A percentile compares a stretch with the other conserved stretches of the same genome.
Evolutionary conservation across 2,329 filamentous ascomycete species (phyloP).

Genomic region (Dactylellina drechsleri): DNA sequence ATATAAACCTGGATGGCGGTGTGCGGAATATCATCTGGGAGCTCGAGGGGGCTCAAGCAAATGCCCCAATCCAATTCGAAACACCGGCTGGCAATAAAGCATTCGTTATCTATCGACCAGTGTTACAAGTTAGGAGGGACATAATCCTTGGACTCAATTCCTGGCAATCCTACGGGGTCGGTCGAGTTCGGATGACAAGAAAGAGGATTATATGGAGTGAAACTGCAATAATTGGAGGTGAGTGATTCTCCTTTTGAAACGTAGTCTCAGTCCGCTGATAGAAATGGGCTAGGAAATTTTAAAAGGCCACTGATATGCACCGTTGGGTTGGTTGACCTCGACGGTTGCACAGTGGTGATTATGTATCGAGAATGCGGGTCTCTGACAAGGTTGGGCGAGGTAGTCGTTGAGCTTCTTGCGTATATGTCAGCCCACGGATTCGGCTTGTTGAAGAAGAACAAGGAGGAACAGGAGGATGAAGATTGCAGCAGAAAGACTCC

Average conservation of each 20-base stretch:
- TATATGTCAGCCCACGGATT: constrained; percentile 22
- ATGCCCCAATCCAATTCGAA: neutral
- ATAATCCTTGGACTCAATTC: constrained; percentile 19
- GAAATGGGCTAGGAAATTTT: constrained; percentile 6
- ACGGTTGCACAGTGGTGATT: constrained; percentile 19
- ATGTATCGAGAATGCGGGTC: constrained; percentile 29
- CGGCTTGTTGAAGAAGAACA: neutral
- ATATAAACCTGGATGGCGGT: too few relatives aligned
- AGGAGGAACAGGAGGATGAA: neutral
- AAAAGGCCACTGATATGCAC: constrained; percentile 23
- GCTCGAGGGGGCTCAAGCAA: neutral
- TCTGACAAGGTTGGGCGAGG: constrained; percentile 15
- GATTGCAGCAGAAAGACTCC: constrained; percentile 4
- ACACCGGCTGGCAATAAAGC: constrained; percentile 7
- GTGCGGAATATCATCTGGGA: too few relatives aligned
- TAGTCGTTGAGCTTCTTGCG: constrained; percentile 28
- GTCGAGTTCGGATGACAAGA: constrained; percentile 31
- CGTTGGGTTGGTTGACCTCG: constrained; percentile 12
- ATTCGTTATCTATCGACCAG: constrained; percentile 11
- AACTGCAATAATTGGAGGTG: constrained; percentile 9
- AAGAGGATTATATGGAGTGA: constrained; percentile 36
- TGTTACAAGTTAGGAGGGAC: constrained; percentile 15
- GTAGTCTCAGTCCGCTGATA: constrained; percentile 5
- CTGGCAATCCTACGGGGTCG: constrained; percentile 48
- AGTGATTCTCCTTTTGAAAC: neutral